A percentile compares a stretch with the other conserved stretches of the same genome.
Conservation (phyloP, 768 basidiomycete species). For the Suillus sp. region DNA sequence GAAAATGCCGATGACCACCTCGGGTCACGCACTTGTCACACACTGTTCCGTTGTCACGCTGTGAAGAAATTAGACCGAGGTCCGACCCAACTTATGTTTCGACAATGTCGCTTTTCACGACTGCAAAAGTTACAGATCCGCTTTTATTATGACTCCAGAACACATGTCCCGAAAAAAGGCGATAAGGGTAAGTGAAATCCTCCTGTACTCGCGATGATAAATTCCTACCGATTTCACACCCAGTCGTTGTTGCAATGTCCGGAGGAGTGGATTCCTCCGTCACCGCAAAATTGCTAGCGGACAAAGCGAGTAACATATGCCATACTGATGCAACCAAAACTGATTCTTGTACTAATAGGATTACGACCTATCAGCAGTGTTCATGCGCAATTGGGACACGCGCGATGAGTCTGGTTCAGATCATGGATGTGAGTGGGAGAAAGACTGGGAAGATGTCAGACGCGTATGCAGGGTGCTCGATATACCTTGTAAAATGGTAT, state of each 20-base stretch:
- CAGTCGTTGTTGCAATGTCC: conserved; percentile 92
- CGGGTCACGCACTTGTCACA: conserved; percentile 10
- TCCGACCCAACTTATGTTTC: conserved; percentile 12
- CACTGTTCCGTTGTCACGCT: conserved; percentile 8
- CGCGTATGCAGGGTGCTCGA: conserved; percentile 72
- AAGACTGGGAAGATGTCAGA: conserved; percentile 91
- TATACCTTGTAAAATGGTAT: conserved; percentile 74
- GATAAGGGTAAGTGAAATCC: conserved; percentile 27
- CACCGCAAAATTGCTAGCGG: conserved; percentile 71
- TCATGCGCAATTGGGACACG: conserved; percentile 97
- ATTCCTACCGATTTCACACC: background rate
- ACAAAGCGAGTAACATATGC: conserved; percentile 47
- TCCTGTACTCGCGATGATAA: background rate
- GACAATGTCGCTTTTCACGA: conserved; percentile 14
- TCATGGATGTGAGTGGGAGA: conserved; percentile 93
- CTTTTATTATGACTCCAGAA: conserved; percentile 20
- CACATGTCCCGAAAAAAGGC: conserved; percentile 25
- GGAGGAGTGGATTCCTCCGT: conserved; percentile 97
- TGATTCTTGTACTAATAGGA: conserved; percentile 45
- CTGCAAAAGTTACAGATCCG: conserved; percentile 12
- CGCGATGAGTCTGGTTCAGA: conserved; percentile 79
- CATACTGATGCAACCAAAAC: background rate
- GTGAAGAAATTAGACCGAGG: too few species aligned
- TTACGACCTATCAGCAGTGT: conserved; percentile 83
- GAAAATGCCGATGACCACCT: background rate